Evolutionary conservation across 495 filamentous ascomycete species (phyloP).

Genomic region (Glarea lozoyensis): DNA sequence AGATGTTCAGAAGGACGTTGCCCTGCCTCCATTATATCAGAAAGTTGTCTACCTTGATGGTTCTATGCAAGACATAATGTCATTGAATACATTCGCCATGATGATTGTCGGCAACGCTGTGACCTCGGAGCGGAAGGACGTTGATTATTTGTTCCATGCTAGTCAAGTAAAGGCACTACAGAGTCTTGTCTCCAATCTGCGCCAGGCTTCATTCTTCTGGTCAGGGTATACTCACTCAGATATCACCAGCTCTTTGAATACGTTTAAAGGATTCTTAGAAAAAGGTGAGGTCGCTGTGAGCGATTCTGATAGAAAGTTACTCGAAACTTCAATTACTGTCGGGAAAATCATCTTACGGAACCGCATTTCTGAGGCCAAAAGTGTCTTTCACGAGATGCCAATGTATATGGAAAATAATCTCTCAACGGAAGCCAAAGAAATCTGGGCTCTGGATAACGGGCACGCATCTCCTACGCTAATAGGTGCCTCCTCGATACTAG

Average conservation of each 20-base stretch:
- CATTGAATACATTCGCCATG: conserved; percentile 75
- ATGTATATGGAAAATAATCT: conserved; percentile 56
- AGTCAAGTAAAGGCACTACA: conserved; percentile 55
- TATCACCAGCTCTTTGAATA: conserved; percentile 51
- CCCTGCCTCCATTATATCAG: conserved; percentile 59
- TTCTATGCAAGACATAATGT: conserved; percentile 74
- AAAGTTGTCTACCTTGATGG: conserved; percentile 67
- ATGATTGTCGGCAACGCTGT: conserved; percentile 77
- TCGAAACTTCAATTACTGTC: conserved; percentile 53
- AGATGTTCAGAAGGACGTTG: conserved; percentile 55
- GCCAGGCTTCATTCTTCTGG: conserved; percentile 87
- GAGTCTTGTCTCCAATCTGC: conserved; percentile 64
- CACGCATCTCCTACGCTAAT: conserved; percentile 20
- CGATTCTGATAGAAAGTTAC: conserved; percentile 45
- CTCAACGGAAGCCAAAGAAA: conserved; percentile 39
- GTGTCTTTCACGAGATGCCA: conserved; percentile 67
- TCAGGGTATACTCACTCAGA: conserved; percentile 60
- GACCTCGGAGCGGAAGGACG: conserved; percentile 74
- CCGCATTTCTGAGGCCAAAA: conserved; percentile 54
- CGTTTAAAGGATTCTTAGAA: conserved; percentile 53
- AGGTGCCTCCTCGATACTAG: conserved; percentile 41
- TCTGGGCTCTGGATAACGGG: conserved; percentile 54
- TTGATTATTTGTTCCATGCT: conserved; percentile 83
- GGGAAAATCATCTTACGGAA: conserved; percentile 52
- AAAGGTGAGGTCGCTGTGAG: conserved; percentile 43